Base-by-base conservation (phyloP, 2,329 filamentous ascomycete species). In the Diaporthe citrichinensis region DNA sequence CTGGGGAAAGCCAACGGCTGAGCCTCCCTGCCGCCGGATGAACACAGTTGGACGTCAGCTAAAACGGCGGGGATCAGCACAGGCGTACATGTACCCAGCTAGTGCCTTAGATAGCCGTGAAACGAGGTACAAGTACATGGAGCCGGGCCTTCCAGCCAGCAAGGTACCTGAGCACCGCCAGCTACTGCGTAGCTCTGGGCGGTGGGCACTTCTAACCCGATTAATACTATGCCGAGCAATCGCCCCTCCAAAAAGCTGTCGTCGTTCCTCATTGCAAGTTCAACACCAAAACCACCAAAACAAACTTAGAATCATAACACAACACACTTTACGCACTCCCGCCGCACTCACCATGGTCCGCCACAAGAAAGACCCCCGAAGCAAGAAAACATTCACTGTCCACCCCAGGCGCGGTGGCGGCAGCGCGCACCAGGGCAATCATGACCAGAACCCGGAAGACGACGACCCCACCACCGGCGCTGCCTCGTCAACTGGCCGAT, bases 311-410 rank as follows among this genome's bases (percentile, higher is more conserved):
- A 31, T 25, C 31, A 31, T 10, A 25, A 49, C 34, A 49, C 31
- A 23, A 28, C 46, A 20, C n/a, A 25, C 36, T 15, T 9, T 8
- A 36, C 53, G 10, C 41, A 28, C 5, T 8, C 57, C 12, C 62
- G 20, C 51, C 23, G n/a, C 65, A 46, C 80, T 58, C 20, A 59
- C 65, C 9, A 98, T 98, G 96, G 95, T 98, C 73, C 95, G 96
- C 76, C 96, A 98, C 86, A 98, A 98, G 87, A 98, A 98, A 86
- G 96, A 98, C 88, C 78, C 87, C 85, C 81, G 82, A 82, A 65
- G 78, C 84, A 77, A 75, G 39, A 77, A 77, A 62, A 77, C 76
- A 58, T 77, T 77, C 78, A 80, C 85, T 74, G 84, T 87, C 71
- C 80, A 79, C 78, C 79, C 84, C 78, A 81, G 85, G 72, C 81